phyloP scores from a whole-genome alignment of 768 basidiomycete genomes.

The Xerocomellus intermedius region DNA sequence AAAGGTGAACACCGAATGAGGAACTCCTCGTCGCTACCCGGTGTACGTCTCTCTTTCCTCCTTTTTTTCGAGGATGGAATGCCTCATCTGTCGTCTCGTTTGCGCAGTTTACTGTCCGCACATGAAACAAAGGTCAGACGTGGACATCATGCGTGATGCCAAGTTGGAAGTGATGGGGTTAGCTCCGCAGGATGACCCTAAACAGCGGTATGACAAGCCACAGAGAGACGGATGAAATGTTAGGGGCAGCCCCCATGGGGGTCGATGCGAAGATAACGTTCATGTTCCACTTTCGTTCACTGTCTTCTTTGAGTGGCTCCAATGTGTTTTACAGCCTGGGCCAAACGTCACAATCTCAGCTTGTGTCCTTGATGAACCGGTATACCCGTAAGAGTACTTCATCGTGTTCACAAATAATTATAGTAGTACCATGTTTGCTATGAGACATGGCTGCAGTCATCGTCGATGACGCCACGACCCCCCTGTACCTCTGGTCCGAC shows the following conservation, averaged over 20 bases:
- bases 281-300: constrained; percentile 29
- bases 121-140: constrained; percentile 80
- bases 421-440: too few species aligned
- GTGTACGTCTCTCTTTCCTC: constrained; percentile 55
- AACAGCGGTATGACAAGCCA: constrained; percentile 49
- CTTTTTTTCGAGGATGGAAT: neutral
- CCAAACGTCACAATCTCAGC: neutral
- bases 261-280: constrained; percentile 65
- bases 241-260: constrained; percentile 34
- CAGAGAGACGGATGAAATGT: constrained; percentile 92
- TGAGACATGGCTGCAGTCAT: too few species aligned
- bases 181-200: constrained; percentile 42
- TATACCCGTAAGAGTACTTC: too few species aligned
- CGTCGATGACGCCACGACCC: too few species aligned
- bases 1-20: constrained; percentile 59
- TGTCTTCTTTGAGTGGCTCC: too few species aligned
- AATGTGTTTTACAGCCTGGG: too few species aligned
- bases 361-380: too few species aligned
- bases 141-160: constrained; percentile 84
- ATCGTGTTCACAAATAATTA: too few species aligned
- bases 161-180: constrained; percentile 85
- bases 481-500: too few species aligned
- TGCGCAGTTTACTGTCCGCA: constrained; percentile 80
- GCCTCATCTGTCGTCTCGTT: neutral
- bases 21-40: constrained; percentile 84